Base-by-base conservation (phyloP, 768 basidiomycete genomes). In the Rhodotorula kratochvilovae region DNA sequence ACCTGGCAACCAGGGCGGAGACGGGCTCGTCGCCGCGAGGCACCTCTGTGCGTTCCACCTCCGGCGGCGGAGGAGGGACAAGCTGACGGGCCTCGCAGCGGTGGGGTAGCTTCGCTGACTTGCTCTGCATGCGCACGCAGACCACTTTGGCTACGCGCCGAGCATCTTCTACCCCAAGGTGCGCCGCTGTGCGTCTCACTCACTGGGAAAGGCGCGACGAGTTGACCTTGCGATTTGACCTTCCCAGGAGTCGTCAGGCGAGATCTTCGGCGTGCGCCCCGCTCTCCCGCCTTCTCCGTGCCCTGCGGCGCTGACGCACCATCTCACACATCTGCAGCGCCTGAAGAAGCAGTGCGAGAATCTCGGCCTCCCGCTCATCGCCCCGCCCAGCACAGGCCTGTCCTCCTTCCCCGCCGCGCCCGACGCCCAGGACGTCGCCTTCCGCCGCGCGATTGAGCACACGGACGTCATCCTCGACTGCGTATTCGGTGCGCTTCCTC, bases 1-100 rank as follows among this genome's bases (percentile, higher is more conserved):
- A 27, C 94, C 96, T 13, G 96, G 96, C 53, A 98, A 98, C 78
- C 95, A 98, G 76, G 90, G 92, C 2, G 96, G 96, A 21, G 96
- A 99, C 81, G 96, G 96, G 7, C 83, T 99, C 0, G 95, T 97
- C 35, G 96, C 96, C 39, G 96, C 96, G 54, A 85, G 95, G 55
- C 96, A 99, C 81, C 85, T 99, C 15, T 87, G 91, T 90, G 74
- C 65, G 86, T 78, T 10, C 29, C 12, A 39, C 46, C 35, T 42
- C 51, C 21, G 35, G 11, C 3, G 17, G 29, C 35, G 31, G n/a
- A n/a, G n/a, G n/a, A n/a, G n/a, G n/a, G n/a, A n/a, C n/a, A n/a
- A n/a, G n/a, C n/a, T n/a, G n/a, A n/a, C n/a, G n/a, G n/a, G n/a
- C n/a, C n/a, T n/a, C n/a, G n/a, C n/a, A n/a, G n/a, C n/a, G n/a